phyloP scores from a whole-genome alignment of 2,329 filamentous ascomycete genomes.

The Scedosporium apiospermum region DNA sequence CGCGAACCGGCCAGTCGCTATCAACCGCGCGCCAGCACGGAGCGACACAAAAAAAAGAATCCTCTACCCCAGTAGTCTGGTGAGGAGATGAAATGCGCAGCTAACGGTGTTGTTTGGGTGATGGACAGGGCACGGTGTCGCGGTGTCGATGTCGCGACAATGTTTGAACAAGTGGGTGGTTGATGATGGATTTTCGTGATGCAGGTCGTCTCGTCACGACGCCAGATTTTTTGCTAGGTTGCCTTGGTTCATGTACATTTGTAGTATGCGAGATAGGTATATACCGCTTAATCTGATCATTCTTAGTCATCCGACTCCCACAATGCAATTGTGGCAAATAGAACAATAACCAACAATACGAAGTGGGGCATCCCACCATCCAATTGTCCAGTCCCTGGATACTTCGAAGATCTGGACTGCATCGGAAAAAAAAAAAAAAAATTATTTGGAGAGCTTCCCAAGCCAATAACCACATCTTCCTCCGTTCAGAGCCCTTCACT shows the following conservation, averaged over 20 bases:
- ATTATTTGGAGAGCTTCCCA: not conserved
- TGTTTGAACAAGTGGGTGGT: not conserved
- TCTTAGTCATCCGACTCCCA: constrained; percentile 3
- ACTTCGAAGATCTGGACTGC: not conserved
- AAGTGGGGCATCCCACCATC: constrained; percentile 1
- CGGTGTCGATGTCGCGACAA: constrained; percentile 7
- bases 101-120: not conserved
- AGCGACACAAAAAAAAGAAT: not conserved
- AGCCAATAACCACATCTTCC: too few species aligned
- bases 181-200: constrained; percentile 2
- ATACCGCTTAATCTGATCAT: not conserved
- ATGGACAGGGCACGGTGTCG: constrained; percentile 4
- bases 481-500: too few species aligned
- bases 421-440: not conserved
- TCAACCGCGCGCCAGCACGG: constrained; percentile 5
- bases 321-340: not conserved
- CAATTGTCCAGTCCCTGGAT: not conserved
- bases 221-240: constrained; percentile 6
- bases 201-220: not conserved
- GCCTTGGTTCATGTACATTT: not conserved
- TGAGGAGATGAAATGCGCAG: not conserved
- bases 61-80: not conserved
- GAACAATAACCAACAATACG: too few species aligned
- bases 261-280: too few species aligned
- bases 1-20: constrained; percentile 4